These are phyloP conservation scores for Termitomyces titanicus DNA, from an alignment of 768 basidiomycete genomes.

Conservation along the genomic window DNA sequence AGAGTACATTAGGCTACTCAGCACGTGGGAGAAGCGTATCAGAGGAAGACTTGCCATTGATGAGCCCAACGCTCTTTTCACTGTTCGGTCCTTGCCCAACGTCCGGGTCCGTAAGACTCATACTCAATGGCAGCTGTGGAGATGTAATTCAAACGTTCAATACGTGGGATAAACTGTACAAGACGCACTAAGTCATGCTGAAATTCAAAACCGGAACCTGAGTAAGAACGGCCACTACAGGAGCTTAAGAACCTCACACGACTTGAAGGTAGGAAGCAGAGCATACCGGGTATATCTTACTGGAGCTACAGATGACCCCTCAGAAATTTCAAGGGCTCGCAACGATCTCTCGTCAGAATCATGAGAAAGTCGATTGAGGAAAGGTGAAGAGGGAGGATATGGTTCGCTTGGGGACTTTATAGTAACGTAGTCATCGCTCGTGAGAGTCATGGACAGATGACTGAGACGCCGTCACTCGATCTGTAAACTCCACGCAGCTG, in stretches of 20 bases:
- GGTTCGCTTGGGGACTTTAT: conserved; percentile 39
- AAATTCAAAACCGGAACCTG: conserved; percentile 75
- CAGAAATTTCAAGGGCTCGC: conserved; percentile 73
- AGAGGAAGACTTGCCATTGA: conserved; percentile 58
- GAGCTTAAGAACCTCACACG: not conserved
- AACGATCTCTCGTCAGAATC: conserved; percentile 70
- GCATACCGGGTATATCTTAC: conserved; percentile 33
- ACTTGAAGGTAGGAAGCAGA: not conserved
- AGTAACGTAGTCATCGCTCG: conserved; percentile 40
- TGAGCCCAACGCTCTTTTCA: conserved; percentile 73
- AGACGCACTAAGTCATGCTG: conserved; percentile 54
- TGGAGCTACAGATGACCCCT: conserved; percentile 45
- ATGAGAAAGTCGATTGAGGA: conserved; percentile 37
- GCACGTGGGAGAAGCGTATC: not conserved
- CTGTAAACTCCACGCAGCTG: not conserved
- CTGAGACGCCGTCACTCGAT: not conserved
- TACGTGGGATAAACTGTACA: not conserved
- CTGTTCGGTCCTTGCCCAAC: conserved; percentile 38
- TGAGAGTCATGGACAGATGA: conserved; percentile 32
- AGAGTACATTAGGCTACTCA: not conserved
- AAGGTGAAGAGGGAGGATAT: conserved; percentile 34
- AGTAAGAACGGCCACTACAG: conserved; percentile 54
- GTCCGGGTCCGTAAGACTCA: conserved; percentile 72
- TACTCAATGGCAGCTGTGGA: conserved; percentile 59
- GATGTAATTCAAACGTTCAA: not conserved